Conservation (phyloP, 177 flowering plant genomes). For the Vitis hybrid region DNA sequence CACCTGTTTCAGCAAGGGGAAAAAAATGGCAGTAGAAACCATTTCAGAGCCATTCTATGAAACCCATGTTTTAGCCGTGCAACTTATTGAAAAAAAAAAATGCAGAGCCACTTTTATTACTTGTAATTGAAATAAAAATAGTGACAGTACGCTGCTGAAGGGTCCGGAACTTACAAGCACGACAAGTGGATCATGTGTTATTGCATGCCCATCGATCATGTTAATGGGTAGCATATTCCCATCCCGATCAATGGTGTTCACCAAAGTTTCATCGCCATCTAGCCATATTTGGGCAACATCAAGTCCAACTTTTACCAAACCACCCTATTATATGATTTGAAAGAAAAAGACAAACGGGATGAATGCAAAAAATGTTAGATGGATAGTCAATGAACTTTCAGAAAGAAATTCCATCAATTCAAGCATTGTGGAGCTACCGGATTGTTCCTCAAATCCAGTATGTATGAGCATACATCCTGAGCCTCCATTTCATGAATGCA, state of each 20-base stretch:
- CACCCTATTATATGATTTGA: constrained; percentile 54
- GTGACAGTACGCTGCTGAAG: background rate
- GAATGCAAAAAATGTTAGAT: background rate
- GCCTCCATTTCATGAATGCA: constrained; percentile 76
- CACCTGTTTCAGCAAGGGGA: constrained; percentile 45
- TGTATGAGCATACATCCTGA: constrained; percentile 86
- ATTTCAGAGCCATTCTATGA: too few species aligned
- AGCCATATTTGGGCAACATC: constrained; percentile 98
- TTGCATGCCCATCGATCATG: constrained; percentile 84
- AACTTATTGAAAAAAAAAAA: too few species aligned
- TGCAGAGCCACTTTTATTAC: too few species aligned
- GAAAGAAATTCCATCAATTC: background rate
- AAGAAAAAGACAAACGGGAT: background rate
- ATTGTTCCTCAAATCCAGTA: constrained; percentile 88
- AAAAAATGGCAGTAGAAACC: background rate
- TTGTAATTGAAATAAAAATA: too few species aligned
- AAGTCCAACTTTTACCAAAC: constrained; percentile 87
- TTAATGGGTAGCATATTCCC: constrained; percentile 81
- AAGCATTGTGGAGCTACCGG: constrained; percentile 50
- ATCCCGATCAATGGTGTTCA: constrained; percentile 83
- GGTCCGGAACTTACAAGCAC: constrained; percentile 67
- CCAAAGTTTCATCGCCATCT: constrained; percentile 97
- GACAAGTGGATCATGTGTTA: constrained; percentile 94
- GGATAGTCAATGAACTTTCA: background rate
- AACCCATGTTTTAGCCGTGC: too few species aligned